Evolutionary conservation across 2,329 filamentous ascomycete genomes (phyloP).

Genomic region (Cercospora sp.): DNA sequence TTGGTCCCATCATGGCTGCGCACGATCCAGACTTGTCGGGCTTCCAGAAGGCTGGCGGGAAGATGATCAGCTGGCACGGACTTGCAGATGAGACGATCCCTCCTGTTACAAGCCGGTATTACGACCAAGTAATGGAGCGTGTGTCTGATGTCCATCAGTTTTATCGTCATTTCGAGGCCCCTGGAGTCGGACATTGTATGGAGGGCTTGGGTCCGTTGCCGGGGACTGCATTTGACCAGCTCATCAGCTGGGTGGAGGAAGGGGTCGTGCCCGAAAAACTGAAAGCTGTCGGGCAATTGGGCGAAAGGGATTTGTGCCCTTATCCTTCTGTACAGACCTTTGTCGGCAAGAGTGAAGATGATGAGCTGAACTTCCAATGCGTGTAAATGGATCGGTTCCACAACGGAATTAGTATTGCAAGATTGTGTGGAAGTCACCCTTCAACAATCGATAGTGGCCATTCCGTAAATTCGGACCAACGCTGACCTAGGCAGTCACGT

Average conservation of each 20-base stretch:
- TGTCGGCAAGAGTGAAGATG: neutral
- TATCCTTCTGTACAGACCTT: neutral
- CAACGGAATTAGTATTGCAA: neutral
- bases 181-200: neutral
- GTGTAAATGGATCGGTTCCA: neutral
- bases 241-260: neutral
- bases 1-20: neutral
- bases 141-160: neutral
- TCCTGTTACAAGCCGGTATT: neutral
- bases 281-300: neutral
- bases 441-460: neutral
- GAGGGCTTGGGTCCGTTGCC: neutral
- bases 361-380: neutral
- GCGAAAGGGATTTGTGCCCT: neutral
- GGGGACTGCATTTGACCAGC: neutral
- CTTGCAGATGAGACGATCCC: neutral
- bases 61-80: neutral
- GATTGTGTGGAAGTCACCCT: neutral
- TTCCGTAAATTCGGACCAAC: neutral
- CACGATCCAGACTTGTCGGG: neutral
- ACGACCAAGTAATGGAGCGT: neutral
- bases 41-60: neutral
- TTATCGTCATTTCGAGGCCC: neutral
- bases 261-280: neutral
- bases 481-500: neutral